Evolutionary conservation across 768 basidiomycete genomes (phyloP), one percentile per base, ranked within the genome.

Genomic region (Suillus bovinus): DNA sequence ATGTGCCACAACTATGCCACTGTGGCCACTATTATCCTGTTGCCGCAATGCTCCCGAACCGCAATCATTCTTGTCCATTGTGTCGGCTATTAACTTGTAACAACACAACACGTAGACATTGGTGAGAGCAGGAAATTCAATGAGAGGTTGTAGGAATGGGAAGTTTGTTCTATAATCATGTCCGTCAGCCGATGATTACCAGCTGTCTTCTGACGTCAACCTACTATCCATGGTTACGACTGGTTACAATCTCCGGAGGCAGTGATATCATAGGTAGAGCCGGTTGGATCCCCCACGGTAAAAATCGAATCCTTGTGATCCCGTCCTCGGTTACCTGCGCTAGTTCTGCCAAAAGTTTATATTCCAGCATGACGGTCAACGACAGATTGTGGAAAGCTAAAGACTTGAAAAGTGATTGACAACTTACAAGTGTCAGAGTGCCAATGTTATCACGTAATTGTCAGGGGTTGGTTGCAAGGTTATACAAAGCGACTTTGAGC

Each of bases 171-270:
- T 55, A 27, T 55, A 55, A 38, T 54, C 54, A 55, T 55, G 24
- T 55, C 36, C 36, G 36, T 55, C 24, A 56, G 24, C 17, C 17
- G 38, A 38, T 38, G 54, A 56, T 56, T 38, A 38, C 36, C 54
- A 36, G 22, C 14, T 24, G 53, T 36, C 34, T 24, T 27, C 5
- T 56, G 54, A 38, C 36, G 24, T 56, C 54, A 56, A 56, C 36
- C 54, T 17, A 55, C 22, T 24, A 9, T 22, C 34, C 53, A 22
- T 54, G 53, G 52, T n/a, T 22, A 54, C 52, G 10, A 24, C 33
- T 34, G n/a, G 53, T n/a, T 22, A 24, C 22, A 22, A 36, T 36
- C 8, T 55, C 53, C 22, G 5, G 17, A 38, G 16, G 34, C 22
- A 22, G n/a, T 14, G 14, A 50, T 10, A 17, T 27, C 49, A 10